A percentile compares a stretch with the other conserved stretches of the same genome.
Conservation (phyloP, 2,329 filamentous ascomycete genomes). For the Dendryphion nanum region DNA sequence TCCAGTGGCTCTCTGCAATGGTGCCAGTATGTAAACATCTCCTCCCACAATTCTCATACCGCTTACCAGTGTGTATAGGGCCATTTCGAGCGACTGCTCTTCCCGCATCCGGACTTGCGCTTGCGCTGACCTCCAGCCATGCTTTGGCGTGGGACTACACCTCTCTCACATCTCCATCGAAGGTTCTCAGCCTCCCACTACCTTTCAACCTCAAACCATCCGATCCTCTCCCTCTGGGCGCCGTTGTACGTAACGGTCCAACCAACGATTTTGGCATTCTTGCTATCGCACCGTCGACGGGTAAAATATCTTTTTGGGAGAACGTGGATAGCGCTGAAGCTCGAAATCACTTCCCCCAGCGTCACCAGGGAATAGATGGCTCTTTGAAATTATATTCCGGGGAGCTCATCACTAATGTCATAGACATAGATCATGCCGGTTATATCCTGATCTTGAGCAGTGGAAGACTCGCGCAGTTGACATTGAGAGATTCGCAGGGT, state of each 20-base stretch:
- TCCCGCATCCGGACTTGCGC: slow-evolving; percentile 66
- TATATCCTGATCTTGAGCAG: slow-evolving; percentile 83
- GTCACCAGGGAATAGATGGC: slow-evolving; percentile 76
- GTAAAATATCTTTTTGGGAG: slow-evolving; percentile 92
- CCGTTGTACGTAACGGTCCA: slow-evolving; percentile 76
- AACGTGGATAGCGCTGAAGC: slow-evolving; percentile 87
- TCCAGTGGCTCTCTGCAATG: slow-evolving; percentile 71
- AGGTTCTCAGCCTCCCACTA: slow-evolving; percentile 74
- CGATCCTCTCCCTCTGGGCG: slow-evolving; percentile 77
- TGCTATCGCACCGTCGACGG: slow-evolving; percentile 77
- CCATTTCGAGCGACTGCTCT: slow-evolving; percentile 47
- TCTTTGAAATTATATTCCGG: slow-evolving; percentile 72
- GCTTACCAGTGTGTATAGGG: slow-evolving; percentile 24
- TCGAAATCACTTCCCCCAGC: slow-evolving; percentile 77
- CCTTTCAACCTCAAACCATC: slow-evolving; percentile 68
- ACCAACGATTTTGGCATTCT: slow-evolving; percentile 81
- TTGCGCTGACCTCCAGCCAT: slow-evolving; percentile 76
- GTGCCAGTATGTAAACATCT: slow-evolving; percentile 57
- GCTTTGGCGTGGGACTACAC: slow-evolving; percentile 91
- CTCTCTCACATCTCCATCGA: slow-evolving; percentile 61
- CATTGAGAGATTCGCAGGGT: slow-evolving; percentile 81
- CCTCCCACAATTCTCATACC: slow-evolving; percentile 5
- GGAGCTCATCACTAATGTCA: slow-evolving; percentile 73
- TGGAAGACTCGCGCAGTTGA: slow-evolving; percentile 83
- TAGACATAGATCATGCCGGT: slow-evolving; percentile 82